phyloP scores from a whole-genome alignment of 2,329 filamentous ascomycete genomes.

The Xylogone sp. region DNA sequence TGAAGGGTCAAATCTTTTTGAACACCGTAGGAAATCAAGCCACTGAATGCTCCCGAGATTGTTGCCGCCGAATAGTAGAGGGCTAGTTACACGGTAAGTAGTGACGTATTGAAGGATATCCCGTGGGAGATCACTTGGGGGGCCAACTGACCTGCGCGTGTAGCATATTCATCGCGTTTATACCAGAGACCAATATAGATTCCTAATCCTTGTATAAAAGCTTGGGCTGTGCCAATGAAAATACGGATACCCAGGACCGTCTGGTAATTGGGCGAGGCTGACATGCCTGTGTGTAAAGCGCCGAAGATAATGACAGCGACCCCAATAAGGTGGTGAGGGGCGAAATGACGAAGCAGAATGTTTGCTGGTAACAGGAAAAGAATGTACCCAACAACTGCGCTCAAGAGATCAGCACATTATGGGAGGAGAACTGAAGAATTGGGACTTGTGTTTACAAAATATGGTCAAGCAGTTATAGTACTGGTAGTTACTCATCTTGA shows the following conservation, averaged over 20 bases:
- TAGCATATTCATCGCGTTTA: constrained; percentile 46
- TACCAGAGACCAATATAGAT: constrained; percentile 49
- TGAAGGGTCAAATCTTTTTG: background rate
- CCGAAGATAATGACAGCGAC: constrained; percentile 38
- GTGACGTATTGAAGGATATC: background rate
- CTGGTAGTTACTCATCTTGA: background rate
- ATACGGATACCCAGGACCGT: constrained; percentile 43
- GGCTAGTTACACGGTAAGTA: background rate
- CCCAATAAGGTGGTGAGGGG: constrained; percentile 25
- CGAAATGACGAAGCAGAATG: constrained; percentile 44
- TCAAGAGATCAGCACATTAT: background rate
- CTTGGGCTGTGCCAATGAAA: constrained; percentile 42
- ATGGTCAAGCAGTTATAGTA: background rate
- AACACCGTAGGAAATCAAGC: constrained; percentile 41
- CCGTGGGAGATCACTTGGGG: background rate
- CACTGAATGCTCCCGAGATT: constrained; percentile 45
- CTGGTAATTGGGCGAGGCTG: constrained; percentile 37
- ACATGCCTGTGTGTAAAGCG: constrained; percentile 42
- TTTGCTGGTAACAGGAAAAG: constrained; percentile 51
- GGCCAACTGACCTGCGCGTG: constrained; percentile 31
- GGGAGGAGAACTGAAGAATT: background rate
- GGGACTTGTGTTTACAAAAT: background rate
- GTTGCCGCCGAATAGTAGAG: constrained; percentile 49
- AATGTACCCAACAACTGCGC: constrained; percentile 38
- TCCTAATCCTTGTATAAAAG: constrained; percentile 42